Conservation (phyloP, 371 early-diverging fungal genomes). For the Globomyces sp. region DNA sequence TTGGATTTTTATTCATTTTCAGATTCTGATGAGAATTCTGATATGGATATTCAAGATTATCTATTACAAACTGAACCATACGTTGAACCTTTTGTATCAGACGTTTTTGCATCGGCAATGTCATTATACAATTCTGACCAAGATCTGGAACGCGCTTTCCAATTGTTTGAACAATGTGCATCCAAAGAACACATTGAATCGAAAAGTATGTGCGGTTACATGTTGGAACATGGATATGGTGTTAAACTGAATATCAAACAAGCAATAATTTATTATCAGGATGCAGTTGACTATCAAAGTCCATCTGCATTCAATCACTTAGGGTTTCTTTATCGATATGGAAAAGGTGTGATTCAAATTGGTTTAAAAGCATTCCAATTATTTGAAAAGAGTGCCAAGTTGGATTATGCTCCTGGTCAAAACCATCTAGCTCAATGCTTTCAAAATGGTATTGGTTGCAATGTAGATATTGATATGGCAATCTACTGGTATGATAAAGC, state of each 20-base stretch:
- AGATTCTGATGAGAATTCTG: too few species aligned
- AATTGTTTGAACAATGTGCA: neutral
- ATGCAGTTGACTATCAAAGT: neutral
- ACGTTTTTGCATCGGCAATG: too few species aligned
- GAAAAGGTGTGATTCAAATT: constrained; percentile 26
- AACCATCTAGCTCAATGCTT: constrained; percentile 24
- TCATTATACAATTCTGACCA: too few species aligned
- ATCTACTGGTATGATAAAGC: constrained; percentile 30
- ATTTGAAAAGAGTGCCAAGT: constrained; percentile 16
- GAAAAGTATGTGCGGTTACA: neutral
- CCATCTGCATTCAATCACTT: constrained; percentile 1
- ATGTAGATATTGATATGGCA: constrained; percentile 13
- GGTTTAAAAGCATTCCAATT: constrained; percentile 24
- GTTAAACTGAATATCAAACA: neutral
- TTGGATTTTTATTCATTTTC: too few species aligned
- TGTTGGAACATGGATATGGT: neutral
- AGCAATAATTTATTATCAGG: neutral
- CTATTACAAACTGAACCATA: too few species aligned
- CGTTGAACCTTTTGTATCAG: too few species aligned
- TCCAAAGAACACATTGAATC: neutral
- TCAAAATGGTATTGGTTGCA: constrained; percentile 25
- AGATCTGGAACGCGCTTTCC: too few species aligned
- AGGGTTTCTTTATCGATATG: constrained; percentile 21
- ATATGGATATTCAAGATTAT: too few species aligned
- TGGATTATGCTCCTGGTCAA: neutral